Evolutionary conservation across 176 grass and related monocot species (phyloP).

Genomic region (Hsuehochloa calcarea): DNA sequence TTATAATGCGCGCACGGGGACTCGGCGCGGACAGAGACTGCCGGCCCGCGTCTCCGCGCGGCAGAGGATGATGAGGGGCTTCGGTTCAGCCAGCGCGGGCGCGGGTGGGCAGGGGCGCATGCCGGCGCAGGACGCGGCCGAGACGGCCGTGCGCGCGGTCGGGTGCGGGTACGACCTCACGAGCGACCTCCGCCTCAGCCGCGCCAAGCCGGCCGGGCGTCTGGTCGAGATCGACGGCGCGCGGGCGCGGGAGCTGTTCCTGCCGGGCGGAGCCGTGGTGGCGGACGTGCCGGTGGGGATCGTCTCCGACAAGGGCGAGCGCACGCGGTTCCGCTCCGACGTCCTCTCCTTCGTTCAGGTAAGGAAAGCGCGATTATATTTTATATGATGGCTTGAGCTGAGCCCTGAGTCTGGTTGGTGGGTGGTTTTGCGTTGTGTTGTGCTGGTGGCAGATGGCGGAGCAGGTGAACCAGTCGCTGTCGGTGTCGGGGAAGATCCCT

Average conservation of each 20-base stretch:
- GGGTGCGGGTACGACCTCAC: constrained; percentile 76
- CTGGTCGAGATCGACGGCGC: constrained; percentile 42
- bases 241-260: constrained; percentile 36
- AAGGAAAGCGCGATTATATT: background rate
- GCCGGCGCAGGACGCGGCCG: constrained; percentile 59
- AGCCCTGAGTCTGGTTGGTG: background rate
- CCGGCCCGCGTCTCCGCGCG: background rate
- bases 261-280: constrained; percentile 57
- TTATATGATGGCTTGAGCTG: background rate
- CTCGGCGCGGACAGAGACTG: background rate
- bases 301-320: constrained; percentile 76
- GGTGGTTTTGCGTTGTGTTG: background rate
- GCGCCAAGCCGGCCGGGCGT: constrained; percentile 40
- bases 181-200: constrained; percentile 43
- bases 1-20: background rate
- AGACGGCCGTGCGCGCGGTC: constrained; percentile 63
- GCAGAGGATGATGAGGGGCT: background rate
- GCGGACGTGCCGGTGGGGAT: constrained; percentile 47
- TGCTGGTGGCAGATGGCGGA: constrained; percentile 62
- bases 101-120: background rate
- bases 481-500: constrained; percentile 66
- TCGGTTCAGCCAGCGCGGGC: background rate
- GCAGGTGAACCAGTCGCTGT: constrained; percentile 62
- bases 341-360: constrained; percentile 70
- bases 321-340: constrained; percentile 68